Evolutionary conservation across 306 rosid species (phyloP), one percentile per base, ranked within the genome.

Genomic region (Quercus aquifolioides): DNA sequence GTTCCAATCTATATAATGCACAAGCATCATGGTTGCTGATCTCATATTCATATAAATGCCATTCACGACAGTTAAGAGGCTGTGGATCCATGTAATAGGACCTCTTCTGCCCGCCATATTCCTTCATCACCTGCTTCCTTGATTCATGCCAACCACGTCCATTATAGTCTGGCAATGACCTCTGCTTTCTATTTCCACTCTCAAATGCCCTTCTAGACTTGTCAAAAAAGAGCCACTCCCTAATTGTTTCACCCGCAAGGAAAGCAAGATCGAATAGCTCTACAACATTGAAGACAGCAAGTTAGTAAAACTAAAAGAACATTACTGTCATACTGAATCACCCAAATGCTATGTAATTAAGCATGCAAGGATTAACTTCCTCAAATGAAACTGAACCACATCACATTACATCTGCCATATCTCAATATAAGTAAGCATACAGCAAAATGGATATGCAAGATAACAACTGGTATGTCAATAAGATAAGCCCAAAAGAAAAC

Each of bases 91-190:
- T 94, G 78, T 94, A 94, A 87, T 94, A 94, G 70, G 98, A 94
- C 83, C 98, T 91, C 89, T 94, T 94, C 63, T 88, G 89, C 62
- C 98, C 98, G 33, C 94, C 93, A 80, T 80, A 85, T 84, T 92
- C 98, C 86, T 87, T 92, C 97, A 94, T 92, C 81, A 91, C 88
- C 82, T 89, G 97, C 93, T 94, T 94, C 91, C 98, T 94, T 12
- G 98, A 94, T 78, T 94, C 98, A 64, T 94, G 98, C 98, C 98
- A 94, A 75, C 98, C 98, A 28, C 98, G 92, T 72, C 98, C 98
- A 3, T 72, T 82, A 83, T 92, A 89, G 89, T 94, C 98, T 2
- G 97, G 97, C 46, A 94, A 87, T 1, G 97, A 92, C 85, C 98
- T 91, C 82, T 92, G 98, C 85, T 92, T 94, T 55, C 98, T 83